Evolutionary conservation across 768 basidiomycete genomes (phyloP), one percentile per base, ranked within the genome.

Genomic region (Pholiota conissans): DNA sequence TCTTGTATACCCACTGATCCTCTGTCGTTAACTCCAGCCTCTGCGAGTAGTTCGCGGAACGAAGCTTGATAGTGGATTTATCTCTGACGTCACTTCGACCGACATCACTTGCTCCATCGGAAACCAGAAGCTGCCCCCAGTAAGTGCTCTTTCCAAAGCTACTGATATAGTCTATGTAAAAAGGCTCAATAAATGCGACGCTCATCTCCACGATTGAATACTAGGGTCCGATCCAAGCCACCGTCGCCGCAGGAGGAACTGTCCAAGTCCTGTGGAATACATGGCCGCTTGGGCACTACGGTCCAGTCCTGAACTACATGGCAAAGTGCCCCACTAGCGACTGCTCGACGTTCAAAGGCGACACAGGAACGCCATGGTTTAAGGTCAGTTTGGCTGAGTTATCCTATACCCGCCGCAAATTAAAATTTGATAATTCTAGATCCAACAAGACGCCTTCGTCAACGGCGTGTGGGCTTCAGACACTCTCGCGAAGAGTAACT

Each of bases 271-370:
- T 72, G 7, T 76, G 74, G 74, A 76, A 75, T 54, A 76, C 74
- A 8, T 76, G 74, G 74, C 74, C 74, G 1, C 49, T 72, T 18
- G 74, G 74, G 3, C 74, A 76, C 55, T 75, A 62, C 45, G 74
- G 74, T 8, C 74, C 74, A n/a, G 71, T 76, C 34, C 58, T 75
- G 13, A 73, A 76, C 61, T 76, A 75, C 53, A 74, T 76, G 71
- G 74, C 74, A 9, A 73, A 69, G 59, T 76, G 74, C 62, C 64
- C 71, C 16, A 63, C 71, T 5, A 64, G 64, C 14, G 70, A 69
- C 47, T 76, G 74, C 52, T 76, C 71, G 10, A 66, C 65, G 20
- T 74, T 58, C 56, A 75, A 74, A 58, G 74, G 66, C 18, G 73
- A 76, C 50, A 64, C 65, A 13, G 74, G 74, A 2, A 66, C 73